Conservation (phyloP, 1,284 basidiomycete genomes). For the Xanthoconium separans region DNA sequence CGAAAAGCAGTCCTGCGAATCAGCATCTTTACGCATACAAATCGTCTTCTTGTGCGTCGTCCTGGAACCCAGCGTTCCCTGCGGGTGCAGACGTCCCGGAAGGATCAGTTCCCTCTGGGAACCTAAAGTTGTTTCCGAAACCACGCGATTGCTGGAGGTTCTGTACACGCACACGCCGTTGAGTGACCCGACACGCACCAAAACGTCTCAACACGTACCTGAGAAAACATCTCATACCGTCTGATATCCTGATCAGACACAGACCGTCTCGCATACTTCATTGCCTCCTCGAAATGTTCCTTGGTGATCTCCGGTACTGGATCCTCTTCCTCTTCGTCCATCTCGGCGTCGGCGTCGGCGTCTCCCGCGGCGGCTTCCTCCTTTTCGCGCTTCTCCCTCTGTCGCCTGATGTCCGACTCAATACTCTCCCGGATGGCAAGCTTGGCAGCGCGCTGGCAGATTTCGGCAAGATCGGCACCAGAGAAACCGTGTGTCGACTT, state of each 20-base stretch:
- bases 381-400: conserved; percentile 80
- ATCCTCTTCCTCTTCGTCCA: conserved; percentile 82
- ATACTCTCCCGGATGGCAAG: conserved; percentile 95
- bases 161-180: conserved; percentile 35
- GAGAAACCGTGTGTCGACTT: conserved; percentile 98
- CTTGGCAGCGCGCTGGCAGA: conserved; percentile 98
- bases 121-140: conserved; percentile 91
- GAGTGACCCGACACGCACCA: background rate
- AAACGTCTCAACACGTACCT: conserved; percentile 42
- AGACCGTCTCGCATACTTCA: conserved; percentile 90
- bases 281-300: conserved; percentile 97
- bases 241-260: conserved; percentile 95
- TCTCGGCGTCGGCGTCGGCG: conserved; percentile 65
- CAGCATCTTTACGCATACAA: conserved; percentile 65
- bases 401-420: conserved; percentile 84
- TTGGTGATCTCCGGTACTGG: conserved; percentile 95
- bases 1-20: background rate
- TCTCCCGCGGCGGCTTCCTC: conserved; percentile 60
- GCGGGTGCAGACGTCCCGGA: conserved; percentile 48
- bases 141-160: conserved; percentile 87
- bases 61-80: conserved; percentile 77
- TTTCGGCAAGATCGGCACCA: conserved; percentile 98
- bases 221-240: conserved; percentile 89
- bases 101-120: conserved; percentile 78
- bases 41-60: conserved; percentile 84